Percentiles rank a stretch among this genome's conserved stretches.
Evolutionary conservation across 768 basidiomycete genomes (phyloP).

Genomic region (Naganishia onofrii): DNA sequence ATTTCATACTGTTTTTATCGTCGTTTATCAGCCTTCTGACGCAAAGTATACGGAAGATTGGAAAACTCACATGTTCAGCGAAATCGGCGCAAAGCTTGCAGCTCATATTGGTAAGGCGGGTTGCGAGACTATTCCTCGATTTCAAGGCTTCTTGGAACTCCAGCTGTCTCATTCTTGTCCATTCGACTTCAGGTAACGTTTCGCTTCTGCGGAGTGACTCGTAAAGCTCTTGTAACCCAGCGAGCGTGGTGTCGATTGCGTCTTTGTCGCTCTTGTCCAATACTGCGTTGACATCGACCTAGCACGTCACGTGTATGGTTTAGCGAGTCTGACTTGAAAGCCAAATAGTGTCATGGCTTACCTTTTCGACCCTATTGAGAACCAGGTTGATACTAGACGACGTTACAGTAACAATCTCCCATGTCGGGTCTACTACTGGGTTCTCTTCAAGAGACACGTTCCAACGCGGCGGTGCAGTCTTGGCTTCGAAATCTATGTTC

Average conservation of each 20-base stretch:
- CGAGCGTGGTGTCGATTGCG: constrained; percentile 57
- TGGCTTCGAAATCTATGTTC: constrained; percentile 61
- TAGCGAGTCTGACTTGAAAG: too few species aligned
- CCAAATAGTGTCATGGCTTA: constrained; percentile 38
- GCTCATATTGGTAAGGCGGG: constrained; percentile 54
- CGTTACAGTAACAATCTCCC: constrained; percentile 66
- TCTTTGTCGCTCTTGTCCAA: constrained; percentile 68
- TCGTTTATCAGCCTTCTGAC: background rate
- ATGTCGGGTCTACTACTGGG: constrained; percentile 60
- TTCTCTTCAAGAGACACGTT: constrained; percentile 60
- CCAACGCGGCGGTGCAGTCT: constrained; percentile 70
- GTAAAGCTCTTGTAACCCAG: constrained; percentile 63
- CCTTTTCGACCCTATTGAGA: constrained; percentile 70
- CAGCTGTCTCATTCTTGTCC: constrained; percentile 69
- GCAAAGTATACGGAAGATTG: background rate
- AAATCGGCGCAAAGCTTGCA: constrained; percentile 70
- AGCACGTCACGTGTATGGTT: too few species aligned
- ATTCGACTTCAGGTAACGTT: constrained; percentile 72
- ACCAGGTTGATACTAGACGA: constrained; percentile 73
- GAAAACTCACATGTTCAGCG: constrained; percentile 65
- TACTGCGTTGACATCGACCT: constrained; percentile 71
- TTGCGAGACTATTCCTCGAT: constrained; percentile 58
- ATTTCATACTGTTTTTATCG: constrained; percentile 63
- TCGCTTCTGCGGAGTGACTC: constrained; percentile 41
- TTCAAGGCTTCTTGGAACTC: constrained; percentile 85